phyloP scores from a whole-genome alignment of 164 flowering plant species.

The Stephania japonica region DNA sequence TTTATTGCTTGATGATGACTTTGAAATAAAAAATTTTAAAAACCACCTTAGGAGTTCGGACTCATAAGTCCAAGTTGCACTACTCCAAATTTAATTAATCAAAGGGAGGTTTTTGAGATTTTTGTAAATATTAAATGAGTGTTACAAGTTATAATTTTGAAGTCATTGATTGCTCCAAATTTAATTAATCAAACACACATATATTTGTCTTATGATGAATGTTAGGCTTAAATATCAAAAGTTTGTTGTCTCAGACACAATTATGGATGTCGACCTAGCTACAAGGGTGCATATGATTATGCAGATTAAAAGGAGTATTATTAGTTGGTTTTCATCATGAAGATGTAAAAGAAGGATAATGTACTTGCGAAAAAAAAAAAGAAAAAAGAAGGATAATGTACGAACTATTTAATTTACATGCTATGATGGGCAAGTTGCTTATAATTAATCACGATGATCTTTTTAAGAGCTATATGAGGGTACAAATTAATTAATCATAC shows the following conservation, averaged over 20 bases:
- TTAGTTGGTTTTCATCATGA: conserved; percentile 1
- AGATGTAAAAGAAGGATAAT: not conserved
- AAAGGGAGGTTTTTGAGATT: too few species aligned
- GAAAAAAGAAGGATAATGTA: not conserved
- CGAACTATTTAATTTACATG: not conserved
- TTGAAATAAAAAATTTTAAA: too few species aligned
- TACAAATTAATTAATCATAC: too few species aligned
- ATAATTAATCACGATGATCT: not conserved
- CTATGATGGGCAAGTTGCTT: not conserved
- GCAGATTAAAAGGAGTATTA: not conserved
- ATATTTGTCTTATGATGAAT: not conserved
- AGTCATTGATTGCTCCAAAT: too few species aligned
- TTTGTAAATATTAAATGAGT: too few species aligned
- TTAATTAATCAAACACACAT: too few species aligned
- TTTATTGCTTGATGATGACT: too few species aligned
- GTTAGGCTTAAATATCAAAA: not conserved
- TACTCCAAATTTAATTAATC: too few species aligned
- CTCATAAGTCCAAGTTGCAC: too few species aligned
- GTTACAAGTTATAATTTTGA: too few species aligned
- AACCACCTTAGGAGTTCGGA: too few species aligned
- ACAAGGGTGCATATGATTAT: not conserved
- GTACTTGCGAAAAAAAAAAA: too few species aligned
- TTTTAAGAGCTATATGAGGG: not conserved
- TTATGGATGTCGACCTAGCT: not conserved
- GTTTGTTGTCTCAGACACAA: conserved; percentile 1